Evolutionary conservation across 179 eudicot species (phyloP).

Genomic region (Spinacia oleracea): DNA sequence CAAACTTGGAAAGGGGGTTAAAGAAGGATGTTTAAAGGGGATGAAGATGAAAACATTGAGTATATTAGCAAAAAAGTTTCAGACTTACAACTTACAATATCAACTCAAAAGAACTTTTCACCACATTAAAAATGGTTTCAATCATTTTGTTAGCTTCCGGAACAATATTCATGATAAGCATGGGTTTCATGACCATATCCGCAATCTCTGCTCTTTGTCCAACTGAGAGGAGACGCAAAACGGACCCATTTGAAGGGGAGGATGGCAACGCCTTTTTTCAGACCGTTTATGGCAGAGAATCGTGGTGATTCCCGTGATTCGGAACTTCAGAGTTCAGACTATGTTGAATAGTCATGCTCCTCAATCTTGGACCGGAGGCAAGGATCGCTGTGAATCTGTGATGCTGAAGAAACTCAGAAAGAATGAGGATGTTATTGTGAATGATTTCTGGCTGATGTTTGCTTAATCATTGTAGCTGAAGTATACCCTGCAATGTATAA

Average conservation of each 20-base stretch:
- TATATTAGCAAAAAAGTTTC: neutral
- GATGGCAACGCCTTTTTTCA: conserved; percentile 32
- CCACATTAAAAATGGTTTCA: conserved; percentile 10
- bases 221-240: neutral
- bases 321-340: neutral
- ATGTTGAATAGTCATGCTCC: neutral
- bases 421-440: neutral
- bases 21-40: neutral
- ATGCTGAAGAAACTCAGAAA: neutral
- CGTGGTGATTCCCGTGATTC: conserved; percentile 4
- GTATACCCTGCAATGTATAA: neutral
- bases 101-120: no score
- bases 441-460: neutral
- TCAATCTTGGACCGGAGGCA: neutral
- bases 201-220: conserved; percentile 30
- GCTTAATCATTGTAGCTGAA: neutral
- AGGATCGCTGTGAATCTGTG: neutral
- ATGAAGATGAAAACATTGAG: neutral
- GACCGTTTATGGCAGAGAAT: conserved; percentile 23
- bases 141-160: conserved; percentile 28
- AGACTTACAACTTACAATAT: neutral
- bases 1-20: conserved; percentile 11
- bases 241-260: conserved; percentile 35
- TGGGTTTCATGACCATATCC: conserved; percentile 32
- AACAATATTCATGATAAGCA: conserved; percentile 29